Evolutionary conservation across 164 flowering plant species (phyloP), one percentile per base, ranked within the genome.

Genomic region (Paratinospora sagittata): DNA sequence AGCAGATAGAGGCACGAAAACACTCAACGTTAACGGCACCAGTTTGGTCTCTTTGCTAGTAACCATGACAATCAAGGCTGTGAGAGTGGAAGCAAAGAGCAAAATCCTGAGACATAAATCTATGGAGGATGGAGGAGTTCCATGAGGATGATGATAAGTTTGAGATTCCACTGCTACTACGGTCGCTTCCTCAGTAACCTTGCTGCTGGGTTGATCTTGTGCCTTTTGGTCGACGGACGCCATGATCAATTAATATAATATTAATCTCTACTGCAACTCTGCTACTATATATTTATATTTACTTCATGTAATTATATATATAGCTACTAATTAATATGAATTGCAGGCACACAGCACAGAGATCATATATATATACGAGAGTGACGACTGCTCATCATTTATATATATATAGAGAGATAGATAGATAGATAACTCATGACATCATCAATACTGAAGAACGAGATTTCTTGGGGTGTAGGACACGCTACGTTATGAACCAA

Each of bases 11-110:
- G 19, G 5, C 19, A 45, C 36, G 5, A 6, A 26, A 2, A 17
- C 13, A 0, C 23, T 8, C 3, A 27, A 58, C 11, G n/a, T n/a
- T n/a, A 57, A 2, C 3, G 64, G 33, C 23, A 76, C 14, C 17
- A 17, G 10, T 47, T 73, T 61, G 23, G 77, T 79, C 65, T 79
- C 77, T 65, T 76, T 79, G 75, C 75, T 64, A 17, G 77, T 76
- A 63, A 68, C 68, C 77, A 79, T 64, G 27, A 79, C 52, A 21
- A 79, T 33, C 3, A 76, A 37, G 7, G 75, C 77, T 3, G 69
- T 11, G 9, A 79, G 27, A 0, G 79, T 63, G 3, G 72, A 67
- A 3, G 77, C 82, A 17, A 79, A 73, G 47, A 79, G 27, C 23
- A 79, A 43, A 16, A 73, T 6, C 68, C 82, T 70, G 17, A 79